Conservation (phyloP, 2,329 filamentous ascomycete genomes). For the Neopestalotiopsis sp. region DNA sequence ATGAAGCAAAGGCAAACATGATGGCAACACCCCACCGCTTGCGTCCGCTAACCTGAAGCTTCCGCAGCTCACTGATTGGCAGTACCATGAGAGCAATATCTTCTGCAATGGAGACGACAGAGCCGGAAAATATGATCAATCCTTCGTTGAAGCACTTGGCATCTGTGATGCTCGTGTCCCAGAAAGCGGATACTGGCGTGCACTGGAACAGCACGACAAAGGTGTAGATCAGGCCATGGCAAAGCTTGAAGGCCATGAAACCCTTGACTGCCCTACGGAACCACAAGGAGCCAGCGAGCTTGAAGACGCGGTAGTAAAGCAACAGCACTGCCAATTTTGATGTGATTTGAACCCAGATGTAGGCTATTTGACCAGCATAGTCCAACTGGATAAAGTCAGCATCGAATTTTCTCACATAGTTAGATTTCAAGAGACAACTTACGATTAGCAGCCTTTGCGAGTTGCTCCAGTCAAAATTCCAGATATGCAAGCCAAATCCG, state of each 20-base stretch:
- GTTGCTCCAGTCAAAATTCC: constrained; percentile 10
- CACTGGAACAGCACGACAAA: constrained; percentile 12
- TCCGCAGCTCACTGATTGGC: constrained; percentile 5
- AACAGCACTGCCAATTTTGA: background rate
- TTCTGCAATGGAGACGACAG: background rate
- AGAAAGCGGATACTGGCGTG: background rate
- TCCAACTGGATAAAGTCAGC: background rate
- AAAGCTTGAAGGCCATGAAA: background rate
- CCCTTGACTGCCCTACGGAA: background rate
- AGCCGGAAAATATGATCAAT: background rate
- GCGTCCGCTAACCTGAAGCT: constrained; percentile 6
- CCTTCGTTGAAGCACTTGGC: background rate
- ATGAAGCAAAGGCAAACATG: constrained; percentile 12
- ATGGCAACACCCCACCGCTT: constrained; percentile 10
- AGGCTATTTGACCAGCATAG: background rate
- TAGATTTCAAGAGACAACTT: background rate
- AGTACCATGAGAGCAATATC: constrained; percentile 3
- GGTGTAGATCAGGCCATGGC: background rate
- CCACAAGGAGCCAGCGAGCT: constrained; percentile 9
- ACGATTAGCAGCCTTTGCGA: background rate
- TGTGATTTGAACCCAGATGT: background rate
- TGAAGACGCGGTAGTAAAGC: constrained; percentile 11
- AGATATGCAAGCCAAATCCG: constrained; percentile 12
- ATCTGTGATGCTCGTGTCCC: constrained; percentile 1
- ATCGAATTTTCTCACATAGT: background rate